Conservation (phyloP, 2,329 filamentous ascomycete genomes). For the Pseudocercospora musae region DNA sequence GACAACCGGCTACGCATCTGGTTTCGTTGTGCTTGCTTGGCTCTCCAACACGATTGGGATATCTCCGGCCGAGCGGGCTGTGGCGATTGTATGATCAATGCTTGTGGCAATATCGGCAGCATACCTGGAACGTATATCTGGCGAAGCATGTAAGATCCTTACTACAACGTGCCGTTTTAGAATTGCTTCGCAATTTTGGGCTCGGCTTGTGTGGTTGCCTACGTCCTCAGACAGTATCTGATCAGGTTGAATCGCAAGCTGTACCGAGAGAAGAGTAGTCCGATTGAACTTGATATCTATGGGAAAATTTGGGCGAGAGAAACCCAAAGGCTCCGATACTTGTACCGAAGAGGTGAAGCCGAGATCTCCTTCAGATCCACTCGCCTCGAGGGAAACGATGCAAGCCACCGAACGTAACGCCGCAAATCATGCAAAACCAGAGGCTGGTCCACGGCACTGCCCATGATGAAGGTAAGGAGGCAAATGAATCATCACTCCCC, state of each 20-base stretch:
- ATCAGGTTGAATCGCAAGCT: conserved; percentile 6
- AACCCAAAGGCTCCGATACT: conserved; percentile 3
- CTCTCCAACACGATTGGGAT: conserved; percentile 40
- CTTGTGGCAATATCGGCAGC: conserved; percentile 19
- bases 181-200: conserved; percentile 8
- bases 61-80: conserved; percentile 27
- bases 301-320: background rate
- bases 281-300: conserved; percentile 6
- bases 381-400: background rate
- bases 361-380: background rate
- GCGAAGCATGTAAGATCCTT: conserved; percentile 10
- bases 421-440: background rate
- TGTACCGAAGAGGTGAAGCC: background rate
- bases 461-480: background rate
- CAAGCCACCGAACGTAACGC: background rate
- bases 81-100: conserved; percentile 26
- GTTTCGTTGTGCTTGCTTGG: conserved; percentile 53
- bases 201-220: conserved; percentile 2
- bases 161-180: conserved; percentile 11
- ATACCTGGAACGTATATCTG: conserved; percentile 16
- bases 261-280: background rate
- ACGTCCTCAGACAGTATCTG: conserved; percentile 1
- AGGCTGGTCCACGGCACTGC: background rate
- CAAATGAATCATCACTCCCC: background rate
- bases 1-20: conserved; percentile 11